phyloP scores from a whole-genome alignment of 768 basidiomycete genomes.

The Boletus rex-veris region DNA sequence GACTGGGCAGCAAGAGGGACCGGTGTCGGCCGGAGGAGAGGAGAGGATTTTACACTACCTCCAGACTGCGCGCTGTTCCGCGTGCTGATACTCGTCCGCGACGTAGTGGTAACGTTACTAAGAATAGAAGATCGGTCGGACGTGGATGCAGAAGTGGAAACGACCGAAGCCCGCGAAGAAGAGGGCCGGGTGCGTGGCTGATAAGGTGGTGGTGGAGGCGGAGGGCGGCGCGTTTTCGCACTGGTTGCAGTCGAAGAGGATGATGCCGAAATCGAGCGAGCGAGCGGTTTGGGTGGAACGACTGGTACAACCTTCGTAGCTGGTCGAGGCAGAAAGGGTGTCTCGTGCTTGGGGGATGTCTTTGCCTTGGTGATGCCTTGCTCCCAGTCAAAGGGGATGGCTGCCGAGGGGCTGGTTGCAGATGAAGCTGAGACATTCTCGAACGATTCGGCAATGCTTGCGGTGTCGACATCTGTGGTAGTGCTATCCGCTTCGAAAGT shows the following conservation, averaged over 20 bases:
- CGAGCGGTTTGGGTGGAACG: slow-evolving; percentile 28
- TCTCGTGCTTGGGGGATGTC: slow-evolving; percentile 27
- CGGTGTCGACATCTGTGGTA: slow-evolving; percentile 43
- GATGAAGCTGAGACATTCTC: slow-evolving; percentile 62
- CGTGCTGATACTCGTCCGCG: slow-evolving; percentile 38
- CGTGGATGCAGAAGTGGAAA: slow-evolving; percentile 38
- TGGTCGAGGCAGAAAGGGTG: slow-evolving; percentile 51
- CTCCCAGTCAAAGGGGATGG: slow-evolving; percentile 51
- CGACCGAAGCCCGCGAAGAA: slow-evolving; percentile 37
- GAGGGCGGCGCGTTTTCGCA: slow-evolving; percentile 39
- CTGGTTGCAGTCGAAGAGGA: slow-evolving; percentile 36
- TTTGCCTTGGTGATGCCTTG: slow-evolving; percentile 37
- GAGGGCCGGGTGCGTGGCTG: slow-evolving; percentile 28
- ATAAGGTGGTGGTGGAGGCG: slow-evolving; percentile 35
- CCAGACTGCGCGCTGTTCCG: slow-evolving; percentile 27
- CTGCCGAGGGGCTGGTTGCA: slow-evolving; percentile 49
- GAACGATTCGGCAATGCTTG: slow-evolving; percentile 68
- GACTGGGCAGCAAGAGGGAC: slow-evolving; percentile 59
- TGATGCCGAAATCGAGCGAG: slow-evolving; percentile 34
- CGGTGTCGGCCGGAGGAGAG: slow-evolving; percentile 55
- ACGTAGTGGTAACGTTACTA: slow-evolving; percentile 41
- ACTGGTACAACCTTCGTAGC: slow-evolving; percentile 13
- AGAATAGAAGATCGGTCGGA: slow-evolving; percentile 66
- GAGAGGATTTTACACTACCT: slow-evolving; percentile 22
- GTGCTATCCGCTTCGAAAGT: slow-evolving; percentile 41